Conservation (phyloP, 108 stramenopile genomes). For the Cyclostephanos tholiformis region DNA sequence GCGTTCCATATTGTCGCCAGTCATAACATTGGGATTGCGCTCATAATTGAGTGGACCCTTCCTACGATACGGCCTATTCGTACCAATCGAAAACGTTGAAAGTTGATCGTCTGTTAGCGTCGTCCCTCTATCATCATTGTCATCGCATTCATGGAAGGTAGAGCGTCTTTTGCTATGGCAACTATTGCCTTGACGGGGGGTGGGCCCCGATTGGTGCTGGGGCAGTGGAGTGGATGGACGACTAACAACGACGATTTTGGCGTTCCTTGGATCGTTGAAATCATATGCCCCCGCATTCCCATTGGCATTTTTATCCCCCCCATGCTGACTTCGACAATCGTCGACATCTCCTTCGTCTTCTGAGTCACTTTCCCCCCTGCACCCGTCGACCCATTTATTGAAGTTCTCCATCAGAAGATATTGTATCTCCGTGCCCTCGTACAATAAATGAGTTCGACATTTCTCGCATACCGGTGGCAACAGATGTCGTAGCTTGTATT, state of each 20-base stretch:
- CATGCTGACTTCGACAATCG: neutral
- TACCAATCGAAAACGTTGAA: neutral
- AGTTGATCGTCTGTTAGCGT: neutral
- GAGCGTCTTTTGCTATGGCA: neutral
- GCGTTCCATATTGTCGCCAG: neutral
- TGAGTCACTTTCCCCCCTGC: neutral
- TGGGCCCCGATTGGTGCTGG: neutral
- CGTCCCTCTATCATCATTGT: neutral
- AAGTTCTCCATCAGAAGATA: conserved; percentile 12
- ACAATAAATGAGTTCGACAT: conserved; percentile 3
- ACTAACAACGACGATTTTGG: neutral
- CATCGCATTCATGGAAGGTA: neutral
- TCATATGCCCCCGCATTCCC: neutral
- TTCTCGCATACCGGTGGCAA: neutral
- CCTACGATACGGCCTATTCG: neutral
- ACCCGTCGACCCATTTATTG: neutral
- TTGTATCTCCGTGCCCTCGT: conserved; percentile 6
- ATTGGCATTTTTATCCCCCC: neutral
- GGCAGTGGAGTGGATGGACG: neutral
- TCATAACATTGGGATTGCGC: neutral
- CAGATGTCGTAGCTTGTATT: neutral
- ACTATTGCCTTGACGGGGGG: neutral
- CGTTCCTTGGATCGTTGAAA: neutral
- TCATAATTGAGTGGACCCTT: neutral
- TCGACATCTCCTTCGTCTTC: neutral